Conservation (phyloP, 225 moss, liverwort and hornwort genomes). For the Marchantia paleacea region DNA sequence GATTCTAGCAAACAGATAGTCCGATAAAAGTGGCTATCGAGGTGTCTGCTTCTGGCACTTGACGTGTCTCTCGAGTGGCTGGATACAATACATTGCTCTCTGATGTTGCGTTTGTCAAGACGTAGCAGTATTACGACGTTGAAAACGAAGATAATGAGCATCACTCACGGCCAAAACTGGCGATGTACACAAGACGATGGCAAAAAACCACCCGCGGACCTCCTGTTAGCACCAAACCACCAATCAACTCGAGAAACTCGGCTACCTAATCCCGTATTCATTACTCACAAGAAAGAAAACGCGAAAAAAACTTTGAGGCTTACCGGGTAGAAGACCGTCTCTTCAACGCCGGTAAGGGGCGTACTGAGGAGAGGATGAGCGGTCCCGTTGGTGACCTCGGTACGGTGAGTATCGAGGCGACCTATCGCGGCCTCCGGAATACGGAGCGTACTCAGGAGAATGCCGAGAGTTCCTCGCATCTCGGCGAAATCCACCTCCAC, state of each 20-base stretch:
- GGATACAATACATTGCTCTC: slow-evolving; percentile 33
- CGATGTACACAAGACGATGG: slow-evolving; percentile 4
- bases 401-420: slow-evolving; percentile 97
- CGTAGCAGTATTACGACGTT: slow-evolving; percentile 4
- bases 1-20: background rate
- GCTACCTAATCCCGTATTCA: no score
- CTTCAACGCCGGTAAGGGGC: slow-evolving; percentile 75
- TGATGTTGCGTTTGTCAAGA: background rate
- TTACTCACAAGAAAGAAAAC: no score
- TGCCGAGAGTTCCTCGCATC: slow-evolving; percentile 76
- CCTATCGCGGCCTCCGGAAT: slow-evolving; percentile 76
- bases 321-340: background rate
- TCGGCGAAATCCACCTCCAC: slow-evolving; percentile 81
- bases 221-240: slow-evolving; percentile 5
- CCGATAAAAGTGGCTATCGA: slow-evolving; percentile 2
- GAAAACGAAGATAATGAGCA: slow-evolving; percentile 12
- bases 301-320: background rate
- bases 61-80: slow-evolving; percentile 13
- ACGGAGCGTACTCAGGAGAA: slow-evolving; percentile 91
- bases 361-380: slow-evolving; percentile 85
- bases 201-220: background rate
- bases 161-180: slow-evolving; percentile 5
- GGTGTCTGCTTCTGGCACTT: background rate
- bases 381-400: slow-evolving; percentile 85
- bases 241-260: background rate